Evolutionary conservation across 2,329 filamentous ascomycete species (phyloP).

Genomic region (Phialophora tarda): DNA sequence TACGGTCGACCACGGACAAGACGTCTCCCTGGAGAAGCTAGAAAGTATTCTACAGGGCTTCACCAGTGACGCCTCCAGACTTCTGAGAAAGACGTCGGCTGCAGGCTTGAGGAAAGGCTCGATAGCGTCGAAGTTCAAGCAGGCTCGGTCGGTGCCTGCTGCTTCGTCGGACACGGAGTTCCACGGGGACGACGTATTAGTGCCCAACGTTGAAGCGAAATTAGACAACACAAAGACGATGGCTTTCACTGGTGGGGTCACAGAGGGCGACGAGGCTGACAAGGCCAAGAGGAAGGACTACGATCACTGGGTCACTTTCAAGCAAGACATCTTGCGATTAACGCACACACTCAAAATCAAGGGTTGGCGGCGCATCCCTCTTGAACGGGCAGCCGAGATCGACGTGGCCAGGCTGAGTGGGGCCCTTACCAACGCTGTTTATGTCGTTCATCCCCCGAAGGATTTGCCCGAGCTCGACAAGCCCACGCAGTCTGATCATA

Average conservation of each 20-base stretch:
- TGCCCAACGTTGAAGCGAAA: conserved; percentile 81
- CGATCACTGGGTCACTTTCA: conserved; percentile 83
- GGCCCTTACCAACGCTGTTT: conserved; percentile 94
- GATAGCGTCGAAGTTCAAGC: conserved; percentile 47
- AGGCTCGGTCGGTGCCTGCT: conserved; percentile 53
- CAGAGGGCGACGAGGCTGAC: conserved; percentile 54
- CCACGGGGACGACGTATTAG: conserved; percentile 74
- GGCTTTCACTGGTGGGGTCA: conserved; percentile 68
- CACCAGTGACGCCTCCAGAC: conserved; percentile 43
- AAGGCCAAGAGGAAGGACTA: conserved; percentile 67
- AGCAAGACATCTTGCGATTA: conserved; percentile 87
- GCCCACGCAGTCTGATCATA: conserved; percentile 32
- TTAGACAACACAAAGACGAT: conserved; percentile 91
- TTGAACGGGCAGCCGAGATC: conserved; percentile 51
- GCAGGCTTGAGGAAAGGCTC: conserved; percentile 51
- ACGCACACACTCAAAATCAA: conserved; percentile 88
- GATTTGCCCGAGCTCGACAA: conserved; percentile 54
- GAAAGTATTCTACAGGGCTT: conserved; percentile 69
- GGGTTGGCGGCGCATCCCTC: conserved; percentile 82
- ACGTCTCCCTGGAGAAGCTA: conserved; percentile 75
- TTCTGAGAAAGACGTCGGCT: conserved; percentile 38
- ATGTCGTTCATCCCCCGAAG: conserved; percentile 83
- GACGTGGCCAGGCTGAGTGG: conserved; percentile 68
- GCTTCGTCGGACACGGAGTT: conserved; percentile 85
- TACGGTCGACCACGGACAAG: conserved; percentile 17